These are phyloP conservation scores for Xylariaceae sp. DNA, from an alignment of 2,329 filamentous ascomycete genomes.

Conservation along the genomic window DNA sequence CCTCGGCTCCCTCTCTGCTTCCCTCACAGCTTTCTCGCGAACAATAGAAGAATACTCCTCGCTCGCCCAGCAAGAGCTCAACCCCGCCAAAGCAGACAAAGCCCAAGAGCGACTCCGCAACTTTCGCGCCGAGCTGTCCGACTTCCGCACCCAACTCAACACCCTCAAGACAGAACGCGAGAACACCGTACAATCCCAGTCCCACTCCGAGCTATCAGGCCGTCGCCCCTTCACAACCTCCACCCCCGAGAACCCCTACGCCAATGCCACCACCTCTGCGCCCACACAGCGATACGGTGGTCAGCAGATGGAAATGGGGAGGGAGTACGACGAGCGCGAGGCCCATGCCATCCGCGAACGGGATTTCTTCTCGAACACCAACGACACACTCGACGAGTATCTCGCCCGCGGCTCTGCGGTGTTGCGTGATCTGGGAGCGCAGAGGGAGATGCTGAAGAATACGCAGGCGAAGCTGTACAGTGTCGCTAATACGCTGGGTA, in stretches of 20 bases:
- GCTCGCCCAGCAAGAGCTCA: conserved; percentile 83
- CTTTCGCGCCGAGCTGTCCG: conserved; percentile 78
- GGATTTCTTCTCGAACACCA: conserved; percentile 78
- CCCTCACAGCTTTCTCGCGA: conserved; percentile 70
- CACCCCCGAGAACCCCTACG: conserved; percentile 90
- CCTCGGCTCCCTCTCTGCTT: conserved; percentile 68
- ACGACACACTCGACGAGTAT: conserved; percentile 88
- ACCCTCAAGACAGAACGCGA: conserved; percentile 74
- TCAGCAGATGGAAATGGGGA: conserved; percentile 46
- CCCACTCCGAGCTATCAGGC: conserved; percentile 79
- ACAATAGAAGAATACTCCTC: conserved; percentile 90
- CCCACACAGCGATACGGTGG: conserved; percentile 42
- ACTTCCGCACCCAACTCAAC: conserved; percentile 77
- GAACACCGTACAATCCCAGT: conserved; percentile 63
- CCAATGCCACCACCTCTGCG: conserved; percentile 46
- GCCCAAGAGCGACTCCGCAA: conserved; percentile 80
- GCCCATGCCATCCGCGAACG: conserved; percentile 85
- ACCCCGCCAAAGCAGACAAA: conserved; percentile 87
- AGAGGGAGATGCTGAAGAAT: conserved; percentile 91
- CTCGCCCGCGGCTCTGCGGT: conserved; percentile 88
- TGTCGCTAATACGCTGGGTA: conserved; percentile 88
- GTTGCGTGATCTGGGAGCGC: conserved; percentile 80
- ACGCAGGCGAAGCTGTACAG: conserved; percentile 89
- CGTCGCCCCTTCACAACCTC: conserved; percentile 76
- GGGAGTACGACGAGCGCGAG: conserved; percentile 69